These are phyloP conservation scores for Sordariomycetes sp. DNA, from an alignment of 2,329 filamentous ascomycete species.

Conservation along the genomic window DNA sequence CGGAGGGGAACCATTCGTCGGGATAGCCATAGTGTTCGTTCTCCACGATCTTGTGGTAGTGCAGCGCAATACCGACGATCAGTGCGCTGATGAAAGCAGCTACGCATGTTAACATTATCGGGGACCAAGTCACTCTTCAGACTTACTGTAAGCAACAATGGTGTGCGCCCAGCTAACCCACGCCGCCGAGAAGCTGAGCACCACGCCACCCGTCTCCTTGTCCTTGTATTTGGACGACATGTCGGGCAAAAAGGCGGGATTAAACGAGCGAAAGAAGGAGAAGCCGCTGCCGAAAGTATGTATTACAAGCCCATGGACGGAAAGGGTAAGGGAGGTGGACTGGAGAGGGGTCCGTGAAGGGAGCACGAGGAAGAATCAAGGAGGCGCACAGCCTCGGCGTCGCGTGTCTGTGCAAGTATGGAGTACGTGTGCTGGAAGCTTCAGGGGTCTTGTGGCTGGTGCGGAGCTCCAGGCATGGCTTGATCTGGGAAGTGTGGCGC, in stretches of 20 bases:
- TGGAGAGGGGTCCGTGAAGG: background rate
- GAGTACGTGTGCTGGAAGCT: background rate
- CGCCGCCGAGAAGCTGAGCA: constrained; percentile 66
- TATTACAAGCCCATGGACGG: constrained; percentile 19
- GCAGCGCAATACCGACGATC: constrained; percentile 68
- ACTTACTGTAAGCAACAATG: constrained; percentile 66
- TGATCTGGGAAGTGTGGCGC: background rate
- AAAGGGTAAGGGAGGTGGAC: constrained; percentile 4
- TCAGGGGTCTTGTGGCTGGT: constrained; percentile 1
- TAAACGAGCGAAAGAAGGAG: constrained; percentile 10
- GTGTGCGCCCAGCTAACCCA: constrained; percentile 92
- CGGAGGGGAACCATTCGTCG: constrained; percentile 92
- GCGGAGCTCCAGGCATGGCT: background rate
- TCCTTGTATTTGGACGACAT: constrained; percentile 49
- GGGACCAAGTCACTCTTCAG: too few relatives aligned
- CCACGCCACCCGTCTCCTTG: constrained; percentile 50
- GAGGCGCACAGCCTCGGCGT: constrained; percentile 4
- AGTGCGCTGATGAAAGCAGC: constrained; percentile 83
- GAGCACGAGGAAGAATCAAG: too few relatives aligned
- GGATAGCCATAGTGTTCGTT: constrained; percentile 96
- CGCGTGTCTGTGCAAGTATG: background rate
- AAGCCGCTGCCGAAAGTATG: too few relatives aligned
- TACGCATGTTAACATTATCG: constrained; percentile 19
- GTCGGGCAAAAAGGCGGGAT: constrained; percentile 6
- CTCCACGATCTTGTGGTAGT: constrained; percentile 95